Percentiles rank a stretch among this genome's conserved stretches.
These are phyloP conservation scores for Kitagawia praeruptora DNA, from an alignment of 129 eudicot species.

Conservation along the genomic window DNA sequence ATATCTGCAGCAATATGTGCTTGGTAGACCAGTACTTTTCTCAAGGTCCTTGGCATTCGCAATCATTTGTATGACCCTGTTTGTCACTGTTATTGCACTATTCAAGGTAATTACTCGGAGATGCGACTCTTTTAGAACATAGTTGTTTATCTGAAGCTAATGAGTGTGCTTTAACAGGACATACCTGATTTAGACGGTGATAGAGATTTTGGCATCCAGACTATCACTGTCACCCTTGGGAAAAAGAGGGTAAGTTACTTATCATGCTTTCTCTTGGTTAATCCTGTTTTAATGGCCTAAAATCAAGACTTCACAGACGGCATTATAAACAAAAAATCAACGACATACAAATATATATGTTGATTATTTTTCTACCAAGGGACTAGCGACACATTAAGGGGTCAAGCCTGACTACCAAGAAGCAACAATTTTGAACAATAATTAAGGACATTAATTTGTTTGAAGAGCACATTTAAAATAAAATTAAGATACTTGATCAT, in stretches of 20 bases:
- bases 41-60: slow-evolving; percentile 29
- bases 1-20: slow-evolving; percentile 27
- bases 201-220: slow-evolving; percentile 25
- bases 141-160: background rate
- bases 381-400: background rate
- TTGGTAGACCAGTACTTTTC: slow-evolving; percentile 19
- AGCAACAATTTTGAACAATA: background rate
- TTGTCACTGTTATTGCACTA: slow-evolving; percentile 26
- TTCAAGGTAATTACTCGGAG: slow-evolving; percentile 18
- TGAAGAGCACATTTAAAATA: background rate
- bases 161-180: slow-evolving; percentile 16
- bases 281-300: background rate
- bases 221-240: slow-evolving; percentile 26
- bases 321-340: background rate
- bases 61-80: slow-evolving; percentile 25
- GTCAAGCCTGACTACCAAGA: background rate
- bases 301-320: background rate
- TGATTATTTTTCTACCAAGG: background rate
- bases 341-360: background rate
- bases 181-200: slow-evolving; percentile 38
- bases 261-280: background rate
- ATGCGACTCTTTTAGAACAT: background rate
- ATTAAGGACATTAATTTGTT: background rate
- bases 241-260: slow-evolving; percentile 23
- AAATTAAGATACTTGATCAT: background rate